Percentiles rank a stretch among this genome's conserved stretches.
Conservation (phyloP, 208 protist genomes). For the Crithidia fasciculata region DNA sequence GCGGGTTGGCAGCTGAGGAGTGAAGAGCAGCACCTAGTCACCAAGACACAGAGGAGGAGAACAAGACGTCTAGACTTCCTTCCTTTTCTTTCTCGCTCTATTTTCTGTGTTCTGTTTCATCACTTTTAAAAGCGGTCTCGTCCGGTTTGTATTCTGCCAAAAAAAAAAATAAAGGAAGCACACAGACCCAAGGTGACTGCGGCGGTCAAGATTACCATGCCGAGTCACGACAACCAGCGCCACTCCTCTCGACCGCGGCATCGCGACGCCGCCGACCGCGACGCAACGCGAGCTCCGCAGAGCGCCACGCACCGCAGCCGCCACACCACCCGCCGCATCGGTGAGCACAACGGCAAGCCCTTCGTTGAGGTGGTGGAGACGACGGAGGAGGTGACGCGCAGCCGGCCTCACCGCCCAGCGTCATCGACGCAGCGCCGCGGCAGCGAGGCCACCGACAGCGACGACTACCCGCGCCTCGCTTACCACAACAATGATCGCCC, state of each 20-base stretch:
- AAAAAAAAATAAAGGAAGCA: too few species aligned
- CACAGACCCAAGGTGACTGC: too few species aligned
- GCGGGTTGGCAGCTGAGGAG: too few species aligned
- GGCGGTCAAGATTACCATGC: not conserved
- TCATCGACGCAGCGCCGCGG: not conserved
- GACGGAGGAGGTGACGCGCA: conserved; percentile 9
- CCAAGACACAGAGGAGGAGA: too few species aligned
- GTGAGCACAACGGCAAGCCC: conserved; percentile 11
- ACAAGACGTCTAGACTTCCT: not conserved
- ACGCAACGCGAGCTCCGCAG: not conserved
- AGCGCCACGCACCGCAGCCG: conserved; percentile 17
- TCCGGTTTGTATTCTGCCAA: too few species aligned
- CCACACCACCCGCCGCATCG: conserved; percentile 12
- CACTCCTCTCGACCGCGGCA: not conserved
- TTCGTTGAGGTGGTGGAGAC: conserved; percentile 21
- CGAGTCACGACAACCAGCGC: conserved; percentile 1
- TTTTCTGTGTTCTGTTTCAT: not conserved
- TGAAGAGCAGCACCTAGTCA: too few species aligned
- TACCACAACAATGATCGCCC: conserved; percentile 10
- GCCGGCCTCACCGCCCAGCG: not conserved
- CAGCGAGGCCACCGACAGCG: not conserved
- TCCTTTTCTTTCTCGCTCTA: conserved; percentile 17
- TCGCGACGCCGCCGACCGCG: not conserved
- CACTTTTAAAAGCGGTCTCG: too few species aligned
- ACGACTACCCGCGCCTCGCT: conserved; percentile 5